Percentiles rank a stretch among this genome's conserved stretches.
Evolutionary conservation across 164 flowering plant genomes (phyloP).

Genomic region (Akebia trifoliata): DNA sequence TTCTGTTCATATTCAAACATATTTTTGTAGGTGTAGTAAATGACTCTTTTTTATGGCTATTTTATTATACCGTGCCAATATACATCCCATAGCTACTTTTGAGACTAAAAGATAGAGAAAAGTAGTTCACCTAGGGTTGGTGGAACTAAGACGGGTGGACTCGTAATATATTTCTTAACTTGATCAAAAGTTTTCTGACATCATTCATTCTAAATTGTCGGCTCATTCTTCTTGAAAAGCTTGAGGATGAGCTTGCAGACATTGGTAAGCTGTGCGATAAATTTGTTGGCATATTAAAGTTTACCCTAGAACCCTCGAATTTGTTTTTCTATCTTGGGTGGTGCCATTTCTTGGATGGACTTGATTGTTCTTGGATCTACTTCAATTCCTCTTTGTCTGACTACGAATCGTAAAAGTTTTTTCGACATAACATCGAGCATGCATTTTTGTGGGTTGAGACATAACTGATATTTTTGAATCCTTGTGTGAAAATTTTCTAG

Average conservation of each 20-base stretch:
- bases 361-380: background rate
- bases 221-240: background rate
- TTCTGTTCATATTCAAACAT: no score
- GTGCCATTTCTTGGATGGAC: background rate
- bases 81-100: background rate
- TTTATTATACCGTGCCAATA: no score
- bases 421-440: background rate
- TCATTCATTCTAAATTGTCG: no score
- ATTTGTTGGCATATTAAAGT: background rate
- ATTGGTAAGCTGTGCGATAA: background rate
- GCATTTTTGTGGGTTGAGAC: no score
- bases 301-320: background rate
- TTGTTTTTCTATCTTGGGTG: no score
- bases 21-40: no score
- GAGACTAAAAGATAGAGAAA: background rate
- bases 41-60: no score
- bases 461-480: no score
- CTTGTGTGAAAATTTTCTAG: background rate
- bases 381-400: background rate
- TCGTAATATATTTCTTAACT: no score
- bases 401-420: background rate
- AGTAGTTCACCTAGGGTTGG: background rate
- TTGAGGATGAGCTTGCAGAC: background rate
- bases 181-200: no score
- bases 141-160: background rate